Evolutionary conservation across 345 rosid genomes (phyloP).

Genomic region (Pugionium dolabratum): DNA sequence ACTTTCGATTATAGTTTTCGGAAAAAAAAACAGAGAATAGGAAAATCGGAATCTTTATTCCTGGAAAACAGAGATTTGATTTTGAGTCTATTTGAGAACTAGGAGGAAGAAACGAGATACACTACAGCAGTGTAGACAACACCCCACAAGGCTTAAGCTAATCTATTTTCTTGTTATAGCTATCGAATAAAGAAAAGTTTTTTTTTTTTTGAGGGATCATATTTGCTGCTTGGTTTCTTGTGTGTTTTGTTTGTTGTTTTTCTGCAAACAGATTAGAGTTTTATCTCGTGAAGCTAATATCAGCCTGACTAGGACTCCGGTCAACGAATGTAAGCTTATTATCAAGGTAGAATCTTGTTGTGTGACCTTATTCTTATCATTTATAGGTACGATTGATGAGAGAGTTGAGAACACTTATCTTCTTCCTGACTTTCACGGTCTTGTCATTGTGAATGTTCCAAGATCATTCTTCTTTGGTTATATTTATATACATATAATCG

Average conservation of each 20-base stretch:
- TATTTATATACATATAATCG: no score
- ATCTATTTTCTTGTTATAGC: slow-evolving; percentile 27
- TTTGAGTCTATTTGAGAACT: slow-evolving; percentile 18
- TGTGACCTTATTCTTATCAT: slow-evolving; percentile 6
- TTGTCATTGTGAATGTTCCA: background rate
- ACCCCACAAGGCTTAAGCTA: slow-evolving; percentile 26
- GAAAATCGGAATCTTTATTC: slow-evolving; percentile 23
- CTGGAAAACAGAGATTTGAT: slow-evolving; percentile 16
- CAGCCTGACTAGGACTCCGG: background rate
- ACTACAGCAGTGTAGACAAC: slow-evolving; percentile 27
- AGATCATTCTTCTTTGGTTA: background rate
- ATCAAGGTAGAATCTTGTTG: background rate
- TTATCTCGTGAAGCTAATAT: background rate
- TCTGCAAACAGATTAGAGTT: background rate
- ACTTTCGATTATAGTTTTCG: slow-evolving; percentile 17
- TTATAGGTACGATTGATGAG: background rate
- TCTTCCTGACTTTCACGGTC: background rate
- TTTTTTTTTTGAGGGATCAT: background rate
- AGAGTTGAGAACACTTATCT: background rate
- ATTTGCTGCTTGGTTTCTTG: slow-evolving; percentile 6
- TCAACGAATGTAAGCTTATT: background rate
- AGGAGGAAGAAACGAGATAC: slow-evolving; percentile 24
- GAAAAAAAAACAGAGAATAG: background rate
- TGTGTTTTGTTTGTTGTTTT: slow-evolving; percentile 1
- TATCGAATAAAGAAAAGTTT: slow-evolving; percentile 18